Base-by-base conservation (phyloP, 345 rosid species). In the Nasturtium officinale region DNA sequence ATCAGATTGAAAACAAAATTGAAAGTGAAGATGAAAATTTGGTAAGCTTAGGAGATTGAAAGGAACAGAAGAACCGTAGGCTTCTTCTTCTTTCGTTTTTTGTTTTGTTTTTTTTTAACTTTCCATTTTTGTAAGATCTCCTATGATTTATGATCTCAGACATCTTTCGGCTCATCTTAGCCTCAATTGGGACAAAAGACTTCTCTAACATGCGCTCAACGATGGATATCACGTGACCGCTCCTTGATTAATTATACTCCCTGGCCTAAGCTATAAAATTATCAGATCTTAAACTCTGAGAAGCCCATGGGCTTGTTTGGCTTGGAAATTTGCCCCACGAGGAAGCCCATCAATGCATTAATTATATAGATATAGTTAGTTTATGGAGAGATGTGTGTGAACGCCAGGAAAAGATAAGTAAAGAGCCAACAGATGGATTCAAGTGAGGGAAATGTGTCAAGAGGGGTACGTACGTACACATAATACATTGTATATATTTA, bases 31-130 rank as follows among this genome's bases (percentile, higher is more conserved):
- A 48, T 58, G 29, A 28, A 58, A 53, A 45, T 45, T 71, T 71
- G 80, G 77, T 77, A 73, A 43, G 47, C 47, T 73, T 54, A 3
- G 2, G 47, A 60, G 50, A 65, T 65, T 32, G 80, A 77, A 71
- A 77, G 77, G 77, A 71, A 77, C 73, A 71, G 72, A 43, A 71
- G 61, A 71, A 77, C 80, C 57, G 59, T 68, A 69, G 65, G 72
- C 32, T 69, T 69, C 71, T 53, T 67, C 60, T 33, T 23, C 55
- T 50, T 61, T 33, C 13, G 63, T 5, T 50, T 23, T 2, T 23
- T 23, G 2, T 23, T 23, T 23, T 29, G 37, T 35, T 26, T 1
- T 12, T 25, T 75, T 52, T 75, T 52, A 55, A 26, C 15, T 76
- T 35, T 55, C 64, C 71, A 63, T 50, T 25, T 62, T 69, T 55